A percentile compares a stretch with the other conserved stretches of the same genome.
These are phyloP conservation scores for Dactylellina drechsleri DNA, from an alignment of 2,329 filamentous ascomycete species.

Conservation along the genomic window DNA sequence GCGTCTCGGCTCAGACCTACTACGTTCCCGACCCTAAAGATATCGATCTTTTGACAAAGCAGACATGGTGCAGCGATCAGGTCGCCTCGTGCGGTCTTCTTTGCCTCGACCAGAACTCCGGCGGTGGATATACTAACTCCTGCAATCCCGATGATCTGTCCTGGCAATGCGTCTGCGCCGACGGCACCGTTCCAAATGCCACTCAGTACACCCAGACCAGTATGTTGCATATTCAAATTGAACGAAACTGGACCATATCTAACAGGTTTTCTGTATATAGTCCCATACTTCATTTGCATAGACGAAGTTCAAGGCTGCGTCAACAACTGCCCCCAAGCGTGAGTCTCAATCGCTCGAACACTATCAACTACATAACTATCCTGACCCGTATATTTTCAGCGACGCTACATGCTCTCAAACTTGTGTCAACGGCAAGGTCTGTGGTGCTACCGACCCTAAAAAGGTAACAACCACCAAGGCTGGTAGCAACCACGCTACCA, in stretches of 20 bases:
- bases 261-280: constrained; percentile 9
- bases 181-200: constrained; percentile 46
- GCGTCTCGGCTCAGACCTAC: constrained; percentile 49
- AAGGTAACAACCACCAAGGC: constrained; percentile 19
- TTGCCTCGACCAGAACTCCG: constrained; percentile 49
- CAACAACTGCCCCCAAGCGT: constrained; percentile 47
- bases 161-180: constrained; percentile 48
- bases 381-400: constrained; percentile 3
- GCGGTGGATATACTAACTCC: constrained; percentile 32
- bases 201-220: constrained; percentile 53
- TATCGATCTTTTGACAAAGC: constrained; percentile 49
- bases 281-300: constrained; percentile 52
- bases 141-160: constrained; percentile 42
- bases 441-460: constrained; percentile 49
- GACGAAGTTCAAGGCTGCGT: constrained; percentile 41
- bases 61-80: constrained; percentile 50
- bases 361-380: neutral
- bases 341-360: constrained; percentile 6
- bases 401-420: constrained; percentile 38
- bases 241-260: neutral
- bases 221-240: constrained; percentile 17
- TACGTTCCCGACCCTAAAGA: constrained; percentile 38
- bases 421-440: constrained; percentile 24
- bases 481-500: neutral
- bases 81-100: constrained; percentile 43